Evolutionary conservation across 2,329 filamentous ascomycete species (phyloP).

Genomic region (Diaporthe nobilis): DNA sequence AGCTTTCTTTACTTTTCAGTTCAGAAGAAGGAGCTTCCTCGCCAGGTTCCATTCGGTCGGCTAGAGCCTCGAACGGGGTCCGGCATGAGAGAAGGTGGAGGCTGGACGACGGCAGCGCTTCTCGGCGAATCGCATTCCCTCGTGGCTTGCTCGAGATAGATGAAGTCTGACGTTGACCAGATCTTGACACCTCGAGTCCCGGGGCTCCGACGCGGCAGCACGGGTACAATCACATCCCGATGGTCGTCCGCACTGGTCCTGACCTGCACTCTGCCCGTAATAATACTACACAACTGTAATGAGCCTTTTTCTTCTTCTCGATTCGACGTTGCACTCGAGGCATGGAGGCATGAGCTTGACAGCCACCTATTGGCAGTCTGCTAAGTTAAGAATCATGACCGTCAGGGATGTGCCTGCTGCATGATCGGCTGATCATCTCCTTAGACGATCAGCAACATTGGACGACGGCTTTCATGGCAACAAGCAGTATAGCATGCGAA

Average conservation of each 20-base stretch:
- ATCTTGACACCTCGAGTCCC: slow-evolving; percentile 29
- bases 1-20: slow-evolving; percentile 12
- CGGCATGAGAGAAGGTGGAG: slow-evolving; percentile 15
- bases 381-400: neutral
- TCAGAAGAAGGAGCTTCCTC: slow-evolving; percentile 26
- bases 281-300: neutral
- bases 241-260: neutral
- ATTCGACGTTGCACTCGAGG: slow-evolving; percentile 11
- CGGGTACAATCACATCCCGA: slow-evolving; percentile 23
- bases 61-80: slow-evolving; percentile 16
- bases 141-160: slow-evolving; percentile 42
- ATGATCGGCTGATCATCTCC: slow-evolving; percentile 26
- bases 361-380: slow-evolving; percentile 15
- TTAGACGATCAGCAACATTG: slow-evolving; percentile 32
- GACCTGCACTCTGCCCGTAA: slow-evolving; percentile 11
- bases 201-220: slow-evolving; percentile 24
- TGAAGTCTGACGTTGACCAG: slow-evolving; percentile 35
- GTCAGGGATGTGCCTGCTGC: slow-evolving; percentile 26
- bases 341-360: slow-evolving; percentile 10
- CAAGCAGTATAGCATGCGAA: slow-evolving; percentile 23
- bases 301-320: neutral
- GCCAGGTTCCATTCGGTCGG: neutral
- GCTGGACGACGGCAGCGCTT: slow-evolving; percentile 31
- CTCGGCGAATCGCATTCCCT: slow-evolving; percentile 12
- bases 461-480: slow-evolving; percentile 27